Conservation (phyloP, 2,329 filamentous ascomycete species). For the Sodiomyces alkalinus region DNA sequence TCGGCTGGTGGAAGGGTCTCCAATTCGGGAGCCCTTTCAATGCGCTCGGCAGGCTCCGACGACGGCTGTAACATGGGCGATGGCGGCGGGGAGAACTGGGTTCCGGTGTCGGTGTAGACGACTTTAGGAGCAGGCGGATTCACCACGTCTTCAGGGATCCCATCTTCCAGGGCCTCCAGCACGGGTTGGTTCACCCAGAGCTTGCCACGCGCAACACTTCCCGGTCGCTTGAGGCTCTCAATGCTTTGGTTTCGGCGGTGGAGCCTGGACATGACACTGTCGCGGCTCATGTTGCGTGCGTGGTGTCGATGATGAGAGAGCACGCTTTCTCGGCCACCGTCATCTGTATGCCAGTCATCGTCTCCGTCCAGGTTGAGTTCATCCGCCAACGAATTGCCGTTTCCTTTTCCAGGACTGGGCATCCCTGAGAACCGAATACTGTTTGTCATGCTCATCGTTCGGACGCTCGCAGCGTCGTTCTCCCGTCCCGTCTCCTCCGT, state of each 20-base stretch:
- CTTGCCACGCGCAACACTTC: conserved; percentile 37
- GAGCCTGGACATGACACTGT: conserved; percentile 33
- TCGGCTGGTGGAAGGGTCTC: conserved; percentile 32
- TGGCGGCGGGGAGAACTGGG: conserved; percentile 71
- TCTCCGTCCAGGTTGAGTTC: conserved; percentile 81
- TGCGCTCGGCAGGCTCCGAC: conserved; percentile 22
- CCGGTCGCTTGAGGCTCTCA: conserved; percentile 40
- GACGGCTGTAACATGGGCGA: conserved; percentile 42
- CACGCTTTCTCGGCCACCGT: conserved; percentile 51
- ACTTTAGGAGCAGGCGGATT: conserved; percentile 19
- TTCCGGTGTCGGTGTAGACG: conserved; percentile 58
- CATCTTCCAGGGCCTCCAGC: conserved; percentile 38
- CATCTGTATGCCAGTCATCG: conserved; percentile 55
- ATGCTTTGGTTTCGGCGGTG: conserved; percentile 42
- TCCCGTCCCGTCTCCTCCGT: conserved; percentile 47
- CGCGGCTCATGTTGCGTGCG: conserved; percentile 38
- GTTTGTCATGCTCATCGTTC: conserved; percentile 59
- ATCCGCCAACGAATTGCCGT: conserved; percentile 70
- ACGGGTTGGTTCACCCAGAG: conserved; percentile 38
- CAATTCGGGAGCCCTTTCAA: conserved; percentile 23
- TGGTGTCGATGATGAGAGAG: conserved; percentile 38
- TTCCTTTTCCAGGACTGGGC: conserved; percentile 37
- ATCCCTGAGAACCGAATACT: conserved; percentile 60
- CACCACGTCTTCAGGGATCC: conserved; percentile 28
- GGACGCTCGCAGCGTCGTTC: conserved; percentile 57